Evolutionary conservation across 495 filamentous ascomycete genomes (phyloP), one percentile per base, ranked within the genome.

Genomic region (Opeltia flavorubescens): DNA sequence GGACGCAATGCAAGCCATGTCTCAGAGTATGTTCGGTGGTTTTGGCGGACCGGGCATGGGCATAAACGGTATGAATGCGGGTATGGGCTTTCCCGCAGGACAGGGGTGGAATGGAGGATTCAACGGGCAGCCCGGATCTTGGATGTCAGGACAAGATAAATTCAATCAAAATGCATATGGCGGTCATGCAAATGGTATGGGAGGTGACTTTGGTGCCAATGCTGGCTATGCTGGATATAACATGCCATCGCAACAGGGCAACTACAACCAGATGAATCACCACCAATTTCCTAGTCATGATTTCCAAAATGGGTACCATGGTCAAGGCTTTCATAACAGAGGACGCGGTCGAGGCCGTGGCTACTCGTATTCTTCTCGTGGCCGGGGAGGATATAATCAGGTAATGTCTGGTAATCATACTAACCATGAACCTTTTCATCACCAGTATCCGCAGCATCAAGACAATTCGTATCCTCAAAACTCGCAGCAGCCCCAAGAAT

Each of bases 31-130:
- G 82, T 85, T 84, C 75, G 81, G 83, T 64, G 84, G 82, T 49
- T 89, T 80, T 67, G 80, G 80, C 57, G 71, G 74, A 60, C 75
- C 75, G 62, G 80, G 79, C 69, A 87, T 88, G 83, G 84, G 81
- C 75, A 89, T 89, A 82, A 81, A 80, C 76, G 81, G 81, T 70
- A 88, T 87, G 84, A 84, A 78, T 69, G 84, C 81, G 76, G 84
- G 81, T 64, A 87, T 91, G 84, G 84, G 80, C 55, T 89, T 77
- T 72, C 77, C 80, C 65, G 66, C 67, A 47, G 73, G 70, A 55
- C 74, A 77, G 61, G 67, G 68, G 56, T 72, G 70, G 63, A 76
- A 76, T 71, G 76, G 76, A 63, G 75, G 75, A 62, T 78, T 75
- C 73, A 75, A 79, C 60, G 72, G 64, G 54, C 65, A 69, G 59